These are phyloP conservation scores for Cyathus striatus DNA, from an alignment of 768 basidiomycete species.

Conservation along the genomic window DNA sequence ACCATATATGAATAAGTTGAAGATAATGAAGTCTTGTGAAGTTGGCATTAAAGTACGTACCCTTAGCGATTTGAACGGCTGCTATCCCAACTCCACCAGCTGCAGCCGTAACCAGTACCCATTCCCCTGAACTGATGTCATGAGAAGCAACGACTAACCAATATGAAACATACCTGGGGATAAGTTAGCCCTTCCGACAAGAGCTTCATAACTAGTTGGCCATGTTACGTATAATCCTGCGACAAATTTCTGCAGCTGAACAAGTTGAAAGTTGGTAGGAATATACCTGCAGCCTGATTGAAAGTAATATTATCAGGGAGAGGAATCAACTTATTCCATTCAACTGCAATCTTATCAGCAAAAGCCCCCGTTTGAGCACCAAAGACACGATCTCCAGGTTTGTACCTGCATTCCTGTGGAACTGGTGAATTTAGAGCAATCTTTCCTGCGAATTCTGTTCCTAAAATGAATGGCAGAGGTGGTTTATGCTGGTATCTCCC, in stretches of 20 bases:
- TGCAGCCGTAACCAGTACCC: conserved; percentile 90
- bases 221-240: conserved; percentile 81
- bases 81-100: conserved; percentile 93
- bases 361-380: conserved; percentile 77
- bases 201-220: conserved; percentile 90
- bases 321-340: conserved; percentile 45
- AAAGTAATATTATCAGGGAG: conserved; percentile 75
- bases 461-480: conserved; percentile 79
- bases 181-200: conserved; percentile 79
- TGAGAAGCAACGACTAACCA: not conserved
- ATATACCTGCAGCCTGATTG: conserved; percentile 79
- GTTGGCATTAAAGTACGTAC: conserved; percentile 41
- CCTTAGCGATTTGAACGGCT: conserved; percentile 91
- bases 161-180: conserved; percentile 51
- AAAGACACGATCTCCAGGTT: conserved; percentile 85
- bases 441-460: conserved; percentile 80
- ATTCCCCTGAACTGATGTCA: conserved; percentile 57
- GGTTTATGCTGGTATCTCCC: conserved; percentile 88
- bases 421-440: conserved; percentile 69
- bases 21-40: not conserved
- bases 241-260: not conserved
- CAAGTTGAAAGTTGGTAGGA: not conserved
- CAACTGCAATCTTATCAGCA: conserved; percentile 67
- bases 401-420: conserved; percentile 72
- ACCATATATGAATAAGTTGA: conserved; percentile 1